A percentile compares a stretch with the other conserved stretches of the same genome.
These are phyloP conservation scores for Malassezia cuniculi DNA, from an alignment of 1,284 basidiomycete species.

Conservation along the genomic window DNA sequence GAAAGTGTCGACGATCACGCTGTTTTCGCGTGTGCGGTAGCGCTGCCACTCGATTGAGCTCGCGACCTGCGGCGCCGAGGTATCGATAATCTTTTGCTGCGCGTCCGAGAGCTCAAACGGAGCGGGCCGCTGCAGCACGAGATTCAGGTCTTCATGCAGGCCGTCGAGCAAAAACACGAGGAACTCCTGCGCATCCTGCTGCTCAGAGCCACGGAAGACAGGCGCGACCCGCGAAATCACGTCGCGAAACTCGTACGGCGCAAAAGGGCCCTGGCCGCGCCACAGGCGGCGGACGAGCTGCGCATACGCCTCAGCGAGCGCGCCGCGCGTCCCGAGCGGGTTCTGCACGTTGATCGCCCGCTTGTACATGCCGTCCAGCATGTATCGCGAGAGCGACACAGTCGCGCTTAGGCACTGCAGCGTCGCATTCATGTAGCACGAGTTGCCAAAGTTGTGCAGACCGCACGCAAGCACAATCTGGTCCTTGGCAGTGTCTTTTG, in stretches of 20 bases:
- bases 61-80: constrained; percentile 58
- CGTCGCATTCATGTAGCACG: constrained; percentile 45
- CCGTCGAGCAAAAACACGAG: constrained; percentile 28
- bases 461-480: constrained; percentile 34
- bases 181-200: constrained; percentile 28
- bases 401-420: constrained; percentile 42
- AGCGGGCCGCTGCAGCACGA: constrained; percentile 29
- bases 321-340: constrained; percentile 75
- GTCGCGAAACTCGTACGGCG: constrained; percentile 75
- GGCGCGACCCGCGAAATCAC: constrained; percentile 45
- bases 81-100: constrained; percentile 49
- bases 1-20: constrained; percentile 28
- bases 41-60: constrained; percentile 27
- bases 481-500: constrained; percentile 19
- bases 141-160: constrained; percentile 24
- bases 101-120: constrained; percentile 34
- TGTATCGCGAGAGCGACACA: constrained; percentile 32
- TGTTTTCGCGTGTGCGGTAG: constrained; percentile 40
- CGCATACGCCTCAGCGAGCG: constrained; percentile 69
- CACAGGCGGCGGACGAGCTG: constrained; percentile 73
- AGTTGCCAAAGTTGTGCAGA: constrained; percentile 42
- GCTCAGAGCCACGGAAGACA: constrained; percentile 32
- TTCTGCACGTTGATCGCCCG: constrained; percentile 76
- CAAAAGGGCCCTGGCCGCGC: constrained; percentile 68
- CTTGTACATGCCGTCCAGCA: constrained; percentile 59